A percentile compares a stretch with the other conserved stretches of the same genome.
Evolutionary conservation across 352 stramenopile genomes (phyloP).

Genomic region (Globisporangium ultimum): DNA sequence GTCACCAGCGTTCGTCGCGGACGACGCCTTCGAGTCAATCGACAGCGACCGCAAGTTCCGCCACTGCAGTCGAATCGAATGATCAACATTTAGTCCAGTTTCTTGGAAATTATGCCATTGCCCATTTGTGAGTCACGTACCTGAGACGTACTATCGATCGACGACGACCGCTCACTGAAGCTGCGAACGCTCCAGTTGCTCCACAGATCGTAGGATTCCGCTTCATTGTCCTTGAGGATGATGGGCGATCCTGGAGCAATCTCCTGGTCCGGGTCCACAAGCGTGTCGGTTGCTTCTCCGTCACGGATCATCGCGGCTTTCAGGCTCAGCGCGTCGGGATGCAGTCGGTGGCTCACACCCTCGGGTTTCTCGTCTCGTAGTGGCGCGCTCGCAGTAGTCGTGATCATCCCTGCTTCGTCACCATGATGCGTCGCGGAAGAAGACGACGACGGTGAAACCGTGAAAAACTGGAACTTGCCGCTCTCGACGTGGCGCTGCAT

Average conservation of each 20-base stretch:
- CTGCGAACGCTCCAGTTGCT: slow-evolving; percentile 33
- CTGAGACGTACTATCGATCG: slow-evolving; percentile 20
- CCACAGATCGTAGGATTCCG: slow-evolving; percentile 34
- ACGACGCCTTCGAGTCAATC: slow-evolving; percentile 26
- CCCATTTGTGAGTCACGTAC: neutral
- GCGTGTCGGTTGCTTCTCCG: slow-evolving; percentile 10
- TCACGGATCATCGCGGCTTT: slow-evolving; percentile 9
- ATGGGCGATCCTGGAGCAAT: slow-evolving; percentile 7
- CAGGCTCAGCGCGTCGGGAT: slow-evolving; percentile 1
- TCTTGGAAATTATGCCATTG: no score
- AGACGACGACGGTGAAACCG: no score
- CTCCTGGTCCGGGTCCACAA: slow-evolving; percentile 23
- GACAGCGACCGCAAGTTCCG: slow-evolving; percentile 32
- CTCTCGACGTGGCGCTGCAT: slow-evolving; percentile 32
- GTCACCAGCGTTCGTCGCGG: slow-evolving; percentile 17
- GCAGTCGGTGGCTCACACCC: no score
- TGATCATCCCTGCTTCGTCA: neutral
- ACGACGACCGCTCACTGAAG: slow-evolving; percentile 22
- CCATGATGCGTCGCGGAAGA: no score
- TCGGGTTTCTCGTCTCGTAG: no score
- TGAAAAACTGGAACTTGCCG: slow-evolving; percentile 16
- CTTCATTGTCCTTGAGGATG: slow-evolving; percentile 1
- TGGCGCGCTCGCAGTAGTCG: no score
- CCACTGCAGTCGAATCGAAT: slow-evolving; percentile 16
- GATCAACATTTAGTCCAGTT: no score